Evolutionary conservation across 2,329 filamentous ascomycete genomes (phyloP).

Genomic region (Calonectria crousiana): DNA sequence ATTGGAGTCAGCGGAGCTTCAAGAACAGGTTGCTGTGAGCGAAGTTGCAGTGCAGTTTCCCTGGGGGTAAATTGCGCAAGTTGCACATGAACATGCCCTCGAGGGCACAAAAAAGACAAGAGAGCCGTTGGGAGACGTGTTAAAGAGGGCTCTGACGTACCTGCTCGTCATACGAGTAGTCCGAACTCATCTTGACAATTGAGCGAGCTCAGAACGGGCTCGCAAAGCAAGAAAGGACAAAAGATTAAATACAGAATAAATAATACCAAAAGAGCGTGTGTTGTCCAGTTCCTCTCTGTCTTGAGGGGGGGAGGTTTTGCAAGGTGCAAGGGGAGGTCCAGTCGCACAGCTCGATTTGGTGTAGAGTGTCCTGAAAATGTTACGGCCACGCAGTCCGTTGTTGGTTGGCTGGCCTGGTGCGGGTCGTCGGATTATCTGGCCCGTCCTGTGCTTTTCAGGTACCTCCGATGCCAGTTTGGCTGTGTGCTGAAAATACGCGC

Average conservation of each 20-base stretch:
- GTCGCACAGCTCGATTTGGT: conserved; percentile 26
- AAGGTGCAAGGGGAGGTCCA: conserved; percentile 21
- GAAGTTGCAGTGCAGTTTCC: not conserved
- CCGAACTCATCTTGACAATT: conserved; percentile 80
- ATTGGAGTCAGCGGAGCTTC: not conserved
- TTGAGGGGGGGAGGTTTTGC: conserved; percentile 12
- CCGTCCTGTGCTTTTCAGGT: conserved; percentile 38
- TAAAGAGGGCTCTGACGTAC: conserved; percentile 54
- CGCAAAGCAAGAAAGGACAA: conserved; percentile 28
- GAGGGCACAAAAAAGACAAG: not conserved
- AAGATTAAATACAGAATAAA: conserved; percentile 25
- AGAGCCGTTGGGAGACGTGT: not conserved
- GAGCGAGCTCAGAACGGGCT: conserved; percentile 52
- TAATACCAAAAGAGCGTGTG: conserved; percentile 26
- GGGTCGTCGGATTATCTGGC: conserved; percentile 52
- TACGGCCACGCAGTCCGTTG: conserved; percentile 47
- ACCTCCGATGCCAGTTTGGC: conserved; percentile 10
- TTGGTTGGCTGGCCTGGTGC: conserved; percentile 29
- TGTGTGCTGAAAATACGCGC: conserved; percentile 39
- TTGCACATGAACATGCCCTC: not conserved
- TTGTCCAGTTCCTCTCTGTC: conserved; percentile 14
- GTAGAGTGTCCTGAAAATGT: conserved; percentile 43
- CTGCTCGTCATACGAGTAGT: conserved; percentile 99
- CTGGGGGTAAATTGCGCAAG: conserved; percentile 2
- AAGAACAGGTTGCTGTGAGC: too few species aligned